These are phyloP conservation scores for Akanthomyces muscarius DNA, from an alignment of 2,329 filamentous ascomycete species.

Conservation along the genomic window DNA sequence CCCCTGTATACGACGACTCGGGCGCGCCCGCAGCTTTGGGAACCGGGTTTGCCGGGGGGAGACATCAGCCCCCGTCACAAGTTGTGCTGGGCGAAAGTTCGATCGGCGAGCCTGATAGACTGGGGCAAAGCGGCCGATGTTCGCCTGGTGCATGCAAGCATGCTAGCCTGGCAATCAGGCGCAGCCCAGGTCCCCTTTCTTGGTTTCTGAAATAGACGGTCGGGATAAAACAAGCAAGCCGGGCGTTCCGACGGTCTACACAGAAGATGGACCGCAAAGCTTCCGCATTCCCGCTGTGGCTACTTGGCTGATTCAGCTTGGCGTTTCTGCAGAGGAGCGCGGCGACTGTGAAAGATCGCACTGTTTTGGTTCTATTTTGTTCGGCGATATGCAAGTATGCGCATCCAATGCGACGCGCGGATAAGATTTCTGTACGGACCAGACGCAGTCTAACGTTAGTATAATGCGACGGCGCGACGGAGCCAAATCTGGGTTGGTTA, in stretches of 20 bases:
- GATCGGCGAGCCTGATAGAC: not conserved
- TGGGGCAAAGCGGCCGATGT: not conserved
- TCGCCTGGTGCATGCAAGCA: not conserved
- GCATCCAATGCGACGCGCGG: not conserved
- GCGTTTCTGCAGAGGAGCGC: not conserved
- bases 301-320: not conserved
- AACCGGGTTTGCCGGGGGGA: not conserved
- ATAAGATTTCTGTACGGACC: not conserved
- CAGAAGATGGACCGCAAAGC: not conserved
- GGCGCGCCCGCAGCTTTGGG: not conserved
- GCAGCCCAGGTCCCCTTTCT: not conserved
- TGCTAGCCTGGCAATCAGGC: too few relatives aligned
- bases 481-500: not conserved
- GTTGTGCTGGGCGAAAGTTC: not conserved
- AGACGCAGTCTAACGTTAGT: not conserved
- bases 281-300: not conserved
- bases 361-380: not conserved
- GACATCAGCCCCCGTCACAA: not conserved
- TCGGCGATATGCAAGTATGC: not conserved
- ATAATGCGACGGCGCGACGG: conserved; percentile 11
- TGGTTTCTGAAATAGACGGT: not conserved
- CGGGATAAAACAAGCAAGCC: not conserved
- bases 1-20: not conserved
- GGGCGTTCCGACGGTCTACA: not conserved
- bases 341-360: not conserved